These are phyloP conservation scores for Brettanomyces nanus DNA, from an alignment of 805 yeast genomes.

Conservation along the genomic window DNA sequence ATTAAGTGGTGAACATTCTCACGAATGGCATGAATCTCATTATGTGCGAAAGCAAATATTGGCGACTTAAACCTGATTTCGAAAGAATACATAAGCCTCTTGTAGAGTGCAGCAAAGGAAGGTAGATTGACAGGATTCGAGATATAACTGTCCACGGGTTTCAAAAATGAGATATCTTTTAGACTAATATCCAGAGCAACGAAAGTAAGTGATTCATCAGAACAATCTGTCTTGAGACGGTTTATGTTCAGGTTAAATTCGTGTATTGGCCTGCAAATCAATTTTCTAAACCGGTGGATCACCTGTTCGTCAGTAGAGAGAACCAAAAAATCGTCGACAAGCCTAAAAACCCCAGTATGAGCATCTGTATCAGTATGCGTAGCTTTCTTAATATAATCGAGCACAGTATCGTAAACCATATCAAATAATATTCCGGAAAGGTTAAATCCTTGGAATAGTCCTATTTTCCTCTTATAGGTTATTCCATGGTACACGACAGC, in stretches of 20 bases:
- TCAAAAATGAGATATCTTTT: slow-evolving; percentile 27
- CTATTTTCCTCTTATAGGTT: slow-evolving; percentile 45
- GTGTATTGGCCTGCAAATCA: slow-evolving; percentile 30
- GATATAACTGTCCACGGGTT: slow-evolving; percentile 15
- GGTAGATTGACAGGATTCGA: slow-evolving; percentile 5
- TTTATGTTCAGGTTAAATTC: slow-evolving; percentile 36
- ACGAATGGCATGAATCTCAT: slow-evolving; percentile 15
- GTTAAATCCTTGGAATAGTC: slow-evolving; percentile 81
- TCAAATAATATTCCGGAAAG: slow-evolving; percentile 72
- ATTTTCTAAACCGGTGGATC: slow-evolving; percentile 23
- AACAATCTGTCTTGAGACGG: slow-evolving; percentile 28
- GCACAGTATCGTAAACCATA: slow-evolving; percentile 56
- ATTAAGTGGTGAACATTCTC: slow-evolving; percentile 12
- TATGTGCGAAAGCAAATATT: slow-evolving; percentile 10
- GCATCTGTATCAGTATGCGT: neutral
- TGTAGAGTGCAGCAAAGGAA: slow-evolving; percentile 17
- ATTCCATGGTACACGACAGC: slow-evolving; percentile 30
- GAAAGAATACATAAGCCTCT: slow-evolving; percentile 2
- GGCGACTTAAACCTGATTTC: slow-evolving; percentile 5
- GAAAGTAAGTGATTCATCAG: slow-evolving; percentile 24
- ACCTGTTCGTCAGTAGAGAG: slow-evolving; percentile 36
- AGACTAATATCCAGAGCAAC: slow-evolving; percentile 35
- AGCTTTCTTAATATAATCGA: slow-evolving; percentile 26
- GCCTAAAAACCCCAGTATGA: slow-evolving; percentile 40
- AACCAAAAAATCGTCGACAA: slow-evolving; percentile 84